Evolutionary conservation across 139 green algal genomes (phyloP).

Genomic region (Astrephomene gubernaculifera): DNA sequence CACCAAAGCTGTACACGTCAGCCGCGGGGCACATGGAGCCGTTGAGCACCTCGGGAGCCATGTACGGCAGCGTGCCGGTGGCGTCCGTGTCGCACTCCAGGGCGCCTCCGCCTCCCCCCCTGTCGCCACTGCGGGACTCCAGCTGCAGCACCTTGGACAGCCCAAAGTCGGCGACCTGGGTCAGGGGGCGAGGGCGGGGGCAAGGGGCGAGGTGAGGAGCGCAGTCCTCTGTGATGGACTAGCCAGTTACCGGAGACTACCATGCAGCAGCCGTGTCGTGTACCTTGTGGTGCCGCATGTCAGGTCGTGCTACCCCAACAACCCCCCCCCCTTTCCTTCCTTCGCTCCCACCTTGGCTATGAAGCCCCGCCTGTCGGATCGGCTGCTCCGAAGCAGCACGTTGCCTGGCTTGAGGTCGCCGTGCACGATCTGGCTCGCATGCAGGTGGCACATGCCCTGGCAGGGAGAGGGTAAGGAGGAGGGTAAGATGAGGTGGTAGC

Average conservation of each 20-base stretch:
- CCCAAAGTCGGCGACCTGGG: conserved; percentile 36
- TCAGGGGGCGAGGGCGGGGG: too few species aligned
- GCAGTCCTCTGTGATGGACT: background rate
- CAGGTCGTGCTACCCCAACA: background rate
- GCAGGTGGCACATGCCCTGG: conserved; percentile 48
- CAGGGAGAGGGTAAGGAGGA: background rate
- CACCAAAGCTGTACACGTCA: conserved; percentile 34
- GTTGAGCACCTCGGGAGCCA: conserved; percentile 40
- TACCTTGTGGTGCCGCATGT: too few species aligned
- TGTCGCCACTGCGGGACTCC: background rate
- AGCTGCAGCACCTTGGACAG: conserved; percentile 26
- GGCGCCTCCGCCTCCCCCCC: too few species aligned
- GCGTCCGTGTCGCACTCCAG: conserved; percentile 29
- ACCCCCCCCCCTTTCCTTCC: background rate
- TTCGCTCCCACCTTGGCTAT: conserved; percentile 65
- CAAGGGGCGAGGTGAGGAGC: background rate
- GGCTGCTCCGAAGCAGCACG: conserved; percentile 63
- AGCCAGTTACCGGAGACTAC: background rate
- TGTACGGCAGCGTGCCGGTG: conserved; percentile 34
- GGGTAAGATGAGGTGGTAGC: background rate
- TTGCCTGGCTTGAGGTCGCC: conserved; percentile 74
- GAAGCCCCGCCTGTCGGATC: conserved; percentile 58
- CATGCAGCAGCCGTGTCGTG: background rate
- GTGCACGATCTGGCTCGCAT: conserved; percentile 44
- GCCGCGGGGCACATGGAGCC: conserved; percentile 19